Base-by-base conservation (phyloP, 768 basidiomycete species). In the Porpolomopsis calyptriformis region DNA sequence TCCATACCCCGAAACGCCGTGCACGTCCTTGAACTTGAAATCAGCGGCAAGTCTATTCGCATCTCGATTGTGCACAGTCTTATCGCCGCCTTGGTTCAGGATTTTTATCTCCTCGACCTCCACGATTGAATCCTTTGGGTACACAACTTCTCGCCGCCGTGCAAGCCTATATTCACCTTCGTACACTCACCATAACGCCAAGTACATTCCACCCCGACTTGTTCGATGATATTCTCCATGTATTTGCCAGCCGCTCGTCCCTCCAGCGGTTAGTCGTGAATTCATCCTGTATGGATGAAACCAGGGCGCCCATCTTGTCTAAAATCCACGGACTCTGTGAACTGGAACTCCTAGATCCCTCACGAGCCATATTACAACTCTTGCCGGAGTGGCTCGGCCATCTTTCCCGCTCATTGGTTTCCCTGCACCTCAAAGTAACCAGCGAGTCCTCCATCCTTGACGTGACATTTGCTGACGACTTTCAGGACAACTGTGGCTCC, bases 401-500 rank as follows among this genome's bases (percentile, higher is more conserved):
- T 22, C 55, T 76, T 22, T 60, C 60, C 0, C 45, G 48, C 9
- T 59, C 58, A 4, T 53, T 77, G 24, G 51, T 45, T 14, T 64
- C 60, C 29, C 58, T 77, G 19, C 67, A 71, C 57, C 55, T 79
- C 3, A 64, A 59, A 54, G 76, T 75, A 47, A 48, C 67, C 55
- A 3, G 16, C 10, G 36, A 6, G 33, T 3, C 22, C 10, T 18
- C 16, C 23, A 20, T 38, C 10, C 12, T 26, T 34, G 20, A 9
- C 3, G 44, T 22, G 20, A 20, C 14, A 11, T 19, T 12, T 46
- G 37, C 27, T 10, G 44, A 3, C 40, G 20, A 4, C 34, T 5
- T 49, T 19, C 38, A 80, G 78, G 67, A 65, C 25, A 74, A 79
- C 45, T 82, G 79, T 53, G 78, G 78, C 4, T 82, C 78, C 4